These are phyloP conservation scores for Pascua sp. DNA, from an alignment of 1,284 basidiomycete genomes.

Conservation along the genomic window DNA sequence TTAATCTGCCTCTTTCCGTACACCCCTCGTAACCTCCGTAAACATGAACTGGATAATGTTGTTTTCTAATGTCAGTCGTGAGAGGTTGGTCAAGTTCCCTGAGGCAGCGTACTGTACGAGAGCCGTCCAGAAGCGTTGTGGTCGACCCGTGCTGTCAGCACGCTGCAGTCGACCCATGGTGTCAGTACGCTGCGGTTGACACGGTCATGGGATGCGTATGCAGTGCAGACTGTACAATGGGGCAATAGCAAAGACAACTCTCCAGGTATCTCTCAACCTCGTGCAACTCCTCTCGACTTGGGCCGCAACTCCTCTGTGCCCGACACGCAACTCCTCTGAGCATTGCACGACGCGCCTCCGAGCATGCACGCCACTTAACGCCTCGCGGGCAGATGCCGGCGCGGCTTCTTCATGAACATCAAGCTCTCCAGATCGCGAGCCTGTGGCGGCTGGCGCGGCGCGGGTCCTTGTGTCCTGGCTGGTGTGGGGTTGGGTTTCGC, in stretches of 20 bases:
- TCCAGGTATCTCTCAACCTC: background rate
- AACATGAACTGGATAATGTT: too few species aligned
- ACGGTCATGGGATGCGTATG: background rate
- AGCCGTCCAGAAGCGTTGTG: too few species aligned
- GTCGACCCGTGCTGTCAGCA: too few species aligned
- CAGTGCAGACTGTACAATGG: background rate
- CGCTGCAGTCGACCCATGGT: background rate
- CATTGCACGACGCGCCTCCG: background rate
- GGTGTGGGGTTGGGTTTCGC: background rate
- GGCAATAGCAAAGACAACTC: background rate
- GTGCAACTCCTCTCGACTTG: too few species aligned
- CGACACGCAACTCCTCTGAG: background rate
- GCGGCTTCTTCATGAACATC: slow-evolving; percentile 24
- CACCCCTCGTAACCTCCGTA: too few species aligned
- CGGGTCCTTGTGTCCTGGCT: background rate
- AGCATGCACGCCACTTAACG: background rate
- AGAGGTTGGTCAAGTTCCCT: too few species aligned
- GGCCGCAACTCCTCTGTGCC: too few species aligned
- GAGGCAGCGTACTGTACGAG: too few species aligned
- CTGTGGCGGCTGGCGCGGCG: background rate
- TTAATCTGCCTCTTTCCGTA: too few species aligned
- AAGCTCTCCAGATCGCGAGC: slow-evolving; percentile 19
- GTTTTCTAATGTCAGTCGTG: too few species aligned
- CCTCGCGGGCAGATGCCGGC: background rate
- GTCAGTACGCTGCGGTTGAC: background rate